These are phyloP conservation scores for Suillus americanus DNA, from an alignment of 768 basidiomycete species.

Conservation along the genomic window DNA sequence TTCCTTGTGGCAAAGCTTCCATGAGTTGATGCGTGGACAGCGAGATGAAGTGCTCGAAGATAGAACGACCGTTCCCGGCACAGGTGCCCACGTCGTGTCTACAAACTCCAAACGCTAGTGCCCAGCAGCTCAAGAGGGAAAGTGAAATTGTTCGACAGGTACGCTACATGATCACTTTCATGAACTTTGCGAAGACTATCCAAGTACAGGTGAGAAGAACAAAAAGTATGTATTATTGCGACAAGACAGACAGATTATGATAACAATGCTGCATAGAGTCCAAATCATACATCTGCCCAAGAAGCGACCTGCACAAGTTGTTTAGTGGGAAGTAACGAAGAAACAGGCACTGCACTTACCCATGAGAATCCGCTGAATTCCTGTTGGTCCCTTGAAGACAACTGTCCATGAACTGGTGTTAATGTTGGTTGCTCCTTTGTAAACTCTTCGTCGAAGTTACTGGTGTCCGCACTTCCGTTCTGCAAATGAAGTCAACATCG, in stretches of 20 bases:
- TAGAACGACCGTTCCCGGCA: constrained; percentile 54
- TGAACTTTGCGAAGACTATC: constrained; percentile 33
- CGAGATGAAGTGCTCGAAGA: constrained; percentile 33
- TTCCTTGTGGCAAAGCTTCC: constrained; percentile 78
- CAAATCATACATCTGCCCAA: constrained; percentile 58
- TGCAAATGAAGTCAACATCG: constrained; percentile 29
- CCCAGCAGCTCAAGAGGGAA: neutral
- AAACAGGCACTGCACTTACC: constrained; percentile 42
- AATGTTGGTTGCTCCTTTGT: constrained; percentile 95
- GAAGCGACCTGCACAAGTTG: constrained; percentile 33
- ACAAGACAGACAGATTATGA: constrained; percentile 30
- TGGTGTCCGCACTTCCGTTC: constrained; percentile 85
- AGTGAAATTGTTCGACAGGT: constrained; percentile 8
- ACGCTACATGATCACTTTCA: constrained; percentile 20
- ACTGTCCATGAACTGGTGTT: constrained; percentile 94
- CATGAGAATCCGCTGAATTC: constrained; percentile 99
- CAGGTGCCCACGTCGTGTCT: constrained; percentile 64
- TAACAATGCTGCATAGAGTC: constrained; percentile 27
- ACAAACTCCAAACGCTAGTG: constrained; percentile 25
- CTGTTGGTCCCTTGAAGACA: constrained; percentile 86
- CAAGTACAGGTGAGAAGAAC: constrained; percentile 37
- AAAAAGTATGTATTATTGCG: constrained; percentile 33
- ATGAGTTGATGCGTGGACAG: constrained; percentile 68
- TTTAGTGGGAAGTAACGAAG: neutral
- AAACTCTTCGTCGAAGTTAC: constrained; percentile 97